phyloP scores from a whole-genome alignment of 225 moss, liverwort and hornwort species.

The Sphagnum contortum region DNA sequence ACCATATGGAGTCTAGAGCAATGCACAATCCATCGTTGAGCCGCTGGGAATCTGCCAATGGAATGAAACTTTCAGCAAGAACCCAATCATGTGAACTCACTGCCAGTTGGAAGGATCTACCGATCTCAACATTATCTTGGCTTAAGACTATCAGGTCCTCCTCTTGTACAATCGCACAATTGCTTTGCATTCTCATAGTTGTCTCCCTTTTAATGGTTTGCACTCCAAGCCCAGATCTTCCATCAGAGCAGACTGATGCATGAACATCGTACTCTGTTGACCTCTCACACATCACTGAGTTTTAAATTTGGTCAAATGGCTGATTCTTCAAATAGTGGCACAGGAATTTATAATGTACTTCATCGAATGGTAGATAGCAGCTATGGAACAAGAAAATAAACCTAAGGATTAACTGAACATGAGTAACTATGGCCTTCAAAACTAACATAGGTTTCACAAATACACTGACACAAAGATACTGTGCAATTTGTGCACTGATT shows the following conservation, averaged over 20 bases:
- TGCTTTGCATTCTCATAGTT: slow-evolving; percentile 26
- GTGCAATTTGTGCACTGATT: no score
- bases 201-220: slow-evolving; percentile 35
- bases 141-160: slow-evolving; percentile 38
- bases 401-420: no score
- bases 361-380: no score
- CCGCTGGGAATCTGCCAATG: slow-evolving; percentile 70
- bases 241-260: neutral
- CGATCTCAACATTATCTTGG: slow-evolving; percentile 59
- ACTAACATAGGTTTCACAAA: no score
- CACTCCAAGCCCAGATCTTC: slow-evolving; percentile 21
- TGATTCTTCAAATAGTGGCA: no score
- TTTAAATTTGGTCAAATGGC: neutral
- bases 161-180: slow-evolving; percentile 23
- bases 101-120: slow-evolving; percentile 87
- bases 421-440: no score
- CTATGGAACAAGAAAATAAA: no score
- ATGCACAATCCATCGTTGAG: slow-evolving; percentile 94
- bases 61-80: slow-evolving; percentile 77
- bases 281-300: neutral
- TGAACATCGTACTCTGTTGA: neutral
- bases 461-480: no score
- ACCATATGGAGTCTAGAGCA: slow-evolving; percentile 92
- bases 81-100: slow-evolving; percentile 88
- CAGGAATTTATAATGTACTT: no score